phyloP scores from a whole-genome alignment of 1,284 basidiomycete species.

The Boletus semigastroideus region DNA sequence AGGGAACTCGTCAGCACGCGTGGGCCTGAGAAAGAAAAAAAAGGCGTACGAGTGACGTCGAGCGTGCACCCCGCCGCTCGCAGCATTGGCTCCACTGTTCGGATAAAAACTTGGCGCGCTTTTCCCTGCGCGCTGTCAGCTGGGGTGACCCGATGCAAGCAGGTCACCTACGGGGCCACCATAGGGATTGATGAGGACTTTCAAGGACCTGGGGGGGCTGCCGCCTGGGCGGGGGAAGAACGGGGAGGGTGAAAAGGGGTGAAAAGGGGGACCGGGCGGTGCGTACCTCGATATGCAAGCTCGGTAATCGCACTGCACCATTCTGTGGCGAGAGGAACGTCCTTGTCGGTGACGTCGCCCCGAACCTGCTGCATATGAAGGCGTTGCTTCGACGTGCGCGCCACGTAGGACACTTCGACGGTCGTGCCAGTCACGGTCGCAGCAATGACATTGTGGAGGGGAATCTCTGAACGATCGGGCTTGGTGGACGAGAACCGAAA shows the following conservation, averaged over 20 bases:
- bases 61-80: constrained; percentile 72
- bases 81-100: constrained; percentile 77
- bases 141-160: neutral
- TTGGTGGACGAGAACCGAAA: constrained; percentile 11
- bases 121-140: constrained; percentile 56
- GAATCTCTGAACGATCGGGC: constrained; percentile 29
- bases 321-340: constrained; percentile 40
- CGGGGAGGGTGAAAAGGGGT: constrained; percentile 4
- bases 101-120: constrained; percentile 59
- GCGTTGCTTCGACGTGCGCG: constrained; percentile 39
- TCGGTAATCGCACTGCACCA: constrained; percentile 62
- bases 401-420: constrained; percentile 50
- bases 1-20: constrained; percentile 2
- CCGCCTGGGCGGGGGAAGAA: constrained; percentile 39
- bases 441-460: constrained; percentile 52
- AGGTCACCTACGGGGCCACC: constrained; percentile 64
- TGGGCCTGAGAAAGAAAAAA: constrained; percentile 6
- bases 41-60: constrained; percentile 57
- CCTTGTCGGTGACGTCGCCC: constrained; percentile 41
- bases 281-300: constrained; percentile 62
- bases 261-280: neutral
- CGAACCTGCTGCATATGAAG: constrained; percentile 42
- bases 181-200: constrained; percentile 85
- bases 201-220: constrained; percentile 51
- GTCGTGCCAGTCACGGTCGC: constrained; percentile 39